Percentiles rank a stretch among this genome's conserved stretches.
Conservation (phyloP, 345 rosid genomes). For the Eucalyptus decipiens region DNA sequence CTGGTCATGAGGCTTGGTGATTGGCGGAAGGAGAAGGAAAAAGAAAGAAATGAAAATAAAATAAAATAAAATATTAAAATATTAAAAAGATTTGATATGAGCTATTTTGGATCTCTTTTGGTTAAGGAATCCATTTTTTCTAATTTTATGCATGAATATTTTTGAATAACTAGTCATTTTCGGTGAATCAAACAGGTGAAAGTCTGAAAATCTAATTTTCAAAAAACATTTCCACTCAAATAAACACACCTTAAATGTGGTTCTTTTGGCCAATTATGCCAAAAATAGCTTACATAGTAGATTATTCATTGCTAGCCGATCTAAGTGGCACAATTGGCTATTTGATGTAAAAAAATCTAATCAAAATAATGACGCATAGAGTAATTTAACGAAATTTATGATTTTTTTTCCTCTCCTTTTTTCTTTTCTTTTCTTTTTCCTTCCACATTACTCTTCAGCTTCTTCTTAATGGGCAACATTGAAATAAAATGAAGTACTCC, state of each 20-base stretch:
- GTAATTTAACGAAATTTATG: not conserved
- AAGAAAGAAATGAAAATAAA: too few species aligned
- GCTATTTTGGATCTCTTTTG: not conserved
- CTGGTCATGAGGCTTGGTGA: fast-evolving
- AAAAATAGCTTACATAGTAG: not conserved
- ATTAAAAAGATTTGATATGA: not conserved
- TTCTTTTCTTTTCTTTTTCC: not conserved
- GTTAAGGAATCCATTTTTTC: not conserved
- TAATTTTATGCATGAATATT: too few species aligned
- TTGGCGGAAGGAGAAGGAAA: not conserved
- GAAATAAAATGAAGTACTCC: not conserved
- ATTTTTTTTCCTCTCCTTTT: too few species aligned
- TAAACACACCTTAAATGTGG: too few species aligned
- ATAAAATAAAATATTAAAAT: too few species aligned
- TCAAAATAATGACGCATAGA: not conserved
- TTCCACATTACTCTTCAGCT: not conserved
- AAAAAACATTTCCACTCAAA: not conserved
- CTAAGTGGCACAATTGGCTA: too few species aligned
- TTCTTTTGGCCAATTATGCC: not conserved
- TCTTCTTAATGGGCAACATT: not conserved
- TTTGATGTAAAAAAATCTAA: too few species aligned
- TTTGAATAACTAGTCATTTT: not conserved
- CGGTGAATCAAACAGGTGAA: not conserved
- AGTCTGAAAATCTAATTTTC: too few species aligned
- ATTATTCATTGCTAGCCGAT: not conserved